phyloP scores from a whole-genome alignment of 2,329 filamentous ascomycete genomes.

The Hortaea sp. region DNA sequence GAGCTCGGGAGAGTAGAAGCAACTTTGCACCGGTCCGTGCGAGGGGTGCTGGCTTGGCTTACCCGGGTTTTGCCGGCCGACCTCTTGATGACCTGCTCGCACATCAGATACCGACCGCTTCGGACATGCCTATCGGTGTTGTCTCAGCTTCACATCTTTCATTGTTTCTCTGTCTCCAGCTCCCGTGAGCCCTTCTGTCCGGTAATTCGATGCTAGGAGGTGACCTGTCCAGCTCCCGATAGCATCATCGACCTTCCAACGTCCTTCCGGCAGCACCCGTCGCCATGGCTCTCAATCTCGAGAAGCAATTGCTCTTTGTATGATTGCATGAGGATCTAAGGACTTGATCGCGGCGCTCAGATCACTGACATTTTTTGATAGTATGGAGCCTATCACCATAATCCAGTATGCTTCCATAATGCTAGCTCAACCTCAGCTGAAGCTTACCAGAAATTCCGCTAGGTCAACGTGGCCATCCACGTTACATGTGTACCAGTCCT shows the following conservation, averaged over 20 bases:
- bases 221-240: background rate
- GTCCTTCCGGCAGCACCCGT: background rate
- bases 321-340: slow-evolving; percentile 23
- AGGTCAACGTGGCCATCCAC: slow-evolving; percentile 71
- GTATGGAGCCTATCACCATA: slow-evolving; percentile 79
- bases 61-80: too few species aligned
- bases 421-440: slow-evolving; percentile 3
- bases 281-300: slow-evolving; percentile 56
- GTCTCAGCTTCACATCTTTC: too few species aligned
- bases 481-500: slow-evolving; percentile 71
- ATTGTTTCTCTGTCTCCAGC: too few species aligned
- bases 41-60: background rate
- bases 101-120: too few species aligned
- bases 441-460: slow-evolving; percentile 15
- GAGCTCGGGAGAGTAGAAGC: background rate
- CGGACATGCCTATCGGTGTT: too few species aligned
- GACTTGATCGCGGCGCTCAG: slow-evolving; percentile 6
- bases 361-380: slow-evolving; percentile 26
- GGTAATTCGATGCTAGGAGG: too few species aligned
- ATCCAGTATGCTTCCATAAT: slow-evolving; percentile 41
- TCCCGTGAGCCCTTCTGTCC: too few species aligned
- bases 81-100: too few species aligned
- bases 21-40: background rate
- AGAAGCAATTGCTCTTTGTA: slow-evolving; percentile 76
- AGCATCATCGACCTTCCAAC: background rate